Percentiles rank a stretch among this genome's conserved stretches.
These are phyloP conservation scores for Mycena rosella DNA, from an alignment of 768 basidiomycete species.

Conservation along the genomic window DNA sequence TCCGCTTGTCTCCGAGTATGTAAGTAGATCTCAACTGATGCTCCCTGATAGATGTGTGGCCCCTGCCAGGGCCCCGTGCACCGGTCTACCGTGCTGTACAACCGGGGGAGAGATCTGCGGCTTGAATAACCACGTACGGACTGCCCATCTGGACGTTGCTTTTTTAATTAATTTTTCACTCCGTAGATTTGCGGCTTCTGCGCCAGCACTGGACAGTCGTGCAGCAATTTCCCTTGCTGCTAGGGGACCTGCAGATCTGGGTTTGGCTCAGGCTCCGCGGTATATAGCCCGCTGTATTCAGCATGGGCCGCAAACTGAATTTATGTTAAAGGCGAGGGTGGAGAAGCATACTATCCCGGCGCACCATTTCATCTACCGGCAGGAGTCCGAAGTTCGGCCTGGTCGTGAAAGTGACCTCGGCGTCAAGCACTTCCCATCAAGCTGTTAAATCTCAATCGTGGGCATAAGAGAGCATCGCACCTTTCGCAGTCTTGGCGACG, in stretches of 20 bases:
- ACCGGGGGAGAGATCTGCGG: too few relatives aligned
- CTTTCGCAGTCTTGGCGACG: conserved; percentile 1
- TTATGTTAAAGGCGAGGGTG: background rate
- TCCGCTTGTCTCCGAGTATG: too few relatives aligned
- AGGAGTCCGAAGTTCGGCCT: background rate
- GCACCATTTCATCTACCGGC: background rate
- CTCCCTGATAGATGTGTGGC: too few relatives aligned
- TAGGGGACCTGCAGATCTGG: background rate
- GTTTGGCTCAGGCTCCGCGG: conserved; percentile 8
- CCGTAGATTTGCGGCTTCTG: too few relatives aligned
- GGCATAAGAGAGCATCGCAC: background rate
- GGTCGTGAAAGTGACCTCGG: conserved; percentile 21
- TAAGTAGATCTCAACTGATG: background rate
- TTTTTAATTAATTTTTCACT: too few relatives aligned
- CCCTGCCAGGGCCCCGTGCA: too few relatives aligned
- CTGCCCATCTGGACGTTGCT: background rate
- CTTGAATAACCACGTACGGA: too few relatives aligned
- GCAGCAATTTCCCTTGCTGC: background rate
- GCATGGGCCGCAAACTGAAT: conserved; percentile 5
- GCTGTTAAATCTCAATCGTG: background rate
- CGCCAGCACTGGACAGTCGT: too few relatives aligned
- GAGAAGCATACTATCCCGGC: too few relatives aligned
- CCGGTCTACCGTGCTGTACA: too few relatives aligned
- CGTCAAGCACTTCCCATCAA: background rate
- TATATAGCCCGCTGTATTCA: conserved; percentile 15